Conservation (phyloP, 2,329 filamentous ascomycete genomes). For the Fusarium scirpi region DNA sequence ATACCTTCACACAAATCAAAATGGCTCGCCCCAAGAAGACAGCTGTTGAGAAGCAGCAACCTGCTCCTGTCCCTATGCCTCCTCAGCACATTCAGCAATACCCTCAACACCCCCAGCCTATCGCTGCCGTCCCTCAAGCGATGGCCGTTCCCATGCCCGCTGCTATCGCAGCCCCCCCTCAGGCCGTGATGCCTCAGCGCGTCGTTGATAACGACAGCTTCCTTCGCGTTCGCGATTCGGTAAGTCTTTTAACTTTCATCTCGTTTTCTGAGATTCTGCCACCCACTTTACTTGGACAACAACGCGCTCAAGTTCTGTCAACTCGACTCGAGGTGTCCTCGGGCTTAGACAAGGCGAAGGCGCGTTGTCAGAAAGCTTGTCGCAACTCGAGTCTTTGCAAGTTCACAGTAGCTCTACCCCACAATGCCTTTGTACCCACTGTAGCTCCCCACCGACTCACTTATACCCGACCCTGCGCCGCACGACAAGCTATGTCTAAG, state of each 20-base stretch:
- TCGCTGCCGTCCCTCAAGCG: conserved; percentile 54
- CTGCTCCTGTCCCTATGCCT: conserved; percentile 51
- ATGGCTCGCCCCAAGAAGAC: conserved; percentile 63
- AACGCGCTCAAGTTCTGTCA: not conserved
- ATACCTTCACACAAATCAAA: conserved; percentile 17
- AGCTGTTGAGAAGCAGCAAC: conserved; percentile 50
- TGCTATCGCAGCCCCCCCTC: conserved; percentile 34
- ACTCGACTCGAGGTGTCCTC: not conserved
- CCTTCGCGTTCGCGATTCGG: conserved; percentile 82
- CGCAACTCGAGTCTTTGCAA: conserved; percentile 18
- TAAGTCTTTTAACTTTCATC: conserved; percentile 62
- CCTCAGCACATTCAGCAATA: conserved; percentile 41
- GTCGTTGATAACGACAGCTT: conserved; percentile 80
- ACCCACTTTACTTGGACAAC: not conserved
- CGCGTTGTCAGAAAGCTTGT: conserved; percentile 33
- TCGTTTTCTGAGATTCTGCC: conserved; percentile 3
- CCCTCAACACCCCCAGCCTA: conserved; percentile 42
- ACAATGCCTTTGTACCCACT: conserved; percentile 23
- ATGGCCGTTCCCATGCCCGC: conserved; percentile 52
- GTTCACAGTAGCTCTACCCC: conserved; percentile 40
- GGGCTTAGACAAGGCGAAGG: conserved; percentile 4
- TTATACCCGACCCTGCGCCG: conserved; percentile 12
- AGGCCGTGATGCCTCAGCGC: conserved; percentile 46
- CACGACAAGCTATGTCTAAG: not conserved
- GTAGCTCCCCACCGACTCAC: conserved; percentile 26